Evolutionary conservation across 2,329 filamentous ascomycete genomes (phyloP).

Genomic region (Pezizomycotina sp.): DNA sequence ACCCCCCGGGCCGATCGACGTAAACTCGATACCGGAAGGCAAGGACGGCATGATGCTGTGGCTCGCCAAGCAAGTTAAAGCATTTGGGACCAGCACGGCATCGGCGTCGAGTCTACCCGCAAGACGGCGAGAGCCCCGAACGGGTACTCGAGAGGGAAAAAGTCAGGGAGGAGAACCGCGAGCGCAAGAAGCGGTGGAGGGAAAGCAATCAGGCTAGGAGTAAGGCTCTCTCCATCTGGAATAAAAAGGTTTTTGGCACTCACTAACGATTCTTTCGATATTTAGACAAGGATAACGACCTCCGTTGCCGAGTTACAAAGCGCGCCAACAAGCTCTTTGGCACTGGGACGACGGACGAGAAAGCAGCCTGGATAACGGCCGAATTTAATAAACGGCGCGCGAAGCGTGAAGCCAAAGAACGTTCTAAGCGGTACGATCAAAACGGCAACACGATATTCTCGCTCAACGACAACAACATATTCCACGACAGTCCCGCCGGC

Average conservation of each 20-base stretch:
- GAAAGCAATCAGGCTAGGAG: slow-evolving; percentile 26
- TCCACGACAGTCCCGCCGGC: slow-evolving; percentile 12
- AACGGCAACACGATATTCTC: slow-evolving; percentile 11
- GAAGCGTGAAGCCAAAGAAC: slow-evolving; percentile 26
- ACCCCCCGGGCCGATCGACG: background rate
- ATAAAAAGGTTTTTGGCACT: background rate
- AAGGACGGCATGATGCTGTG: slow-evolving; percentile 17
- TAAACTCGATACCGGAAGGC: slow-evolving; percentile 5
- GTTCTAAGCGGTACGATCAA: slow-evolving; percentile 19
- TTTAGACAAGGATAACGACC: slow-evolving; percentile 27
- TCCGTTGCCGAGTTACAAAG: slow-evolving; percentile 27
- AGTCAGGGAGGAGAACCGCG: slow-evolving; percentile 25
- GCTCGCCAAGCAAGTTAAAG: slow-evolving; percentile 15
- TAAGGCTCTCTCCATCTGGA: slow-evolving; percentile 14
- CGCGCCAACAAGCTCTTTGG: slow-evolving; percentile 25
- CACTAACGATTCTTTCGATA: slow-evolving; percentile 1
- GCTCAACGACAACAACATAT: slow-evolving; percentile 13
- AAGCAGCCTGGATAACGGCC: slow-evolving; percentile 24
- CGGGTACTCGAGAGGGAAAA: slow-evolving; percentile 22
- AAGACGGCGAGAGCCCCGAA: slow-evolving; percentile 21
- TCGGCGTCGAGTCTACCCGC: slow-evolving; percentile 2
- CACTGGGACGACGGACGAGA: slow-evolving; percentile 15
- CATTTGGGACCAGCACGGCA: slow-evolving; percentile 8
- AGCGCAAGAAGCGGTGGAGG: slow-evolving; percentile 27
- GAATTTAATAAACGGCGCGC: slow-evolving; percentile 25